phyloP scores from a whole-genome alignment of 208 protist species.

The Naegleria fowleri region DNA sequence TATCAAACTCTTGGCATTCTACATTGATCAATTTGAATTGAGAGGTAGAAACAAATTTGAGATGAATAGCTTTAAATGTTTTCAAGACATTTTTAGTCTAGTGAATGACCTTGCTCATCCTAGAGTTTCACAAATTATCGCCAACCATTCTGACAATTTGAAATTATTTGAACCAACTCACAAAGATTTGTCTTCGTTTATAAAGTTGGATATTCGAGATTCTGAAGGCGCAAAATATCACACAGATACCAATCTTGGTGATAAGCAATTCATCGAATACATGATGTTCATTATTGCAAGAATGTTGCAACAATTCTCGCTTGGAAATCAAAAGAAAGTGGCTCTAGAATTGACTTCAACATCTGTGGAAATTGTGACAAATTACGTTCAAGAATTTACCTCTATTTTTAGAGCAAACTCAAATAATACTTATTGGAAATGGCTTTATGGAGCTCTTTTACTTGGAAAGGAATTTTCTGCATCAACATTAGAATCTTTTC shows the following conservation, averaged over 20 bases:
- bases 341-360: not conserved
- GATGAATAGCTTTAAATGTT: not conserved
- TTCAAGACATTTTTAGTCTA: not conserved
- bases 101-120: not conserved
- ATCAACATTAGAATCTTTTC: not conserved
- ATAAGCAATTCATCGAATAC: not conserved
- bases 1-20: not conserved
- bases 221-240: not conserved
- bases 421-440: conserved; percentile 11
- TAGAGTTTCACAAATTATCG: not conserved
- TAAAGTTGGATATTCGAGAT: not conserved
- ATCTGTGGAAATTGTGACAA: not conserved
- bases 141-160: not conserved
- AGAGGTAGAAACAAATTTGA: not conserved
- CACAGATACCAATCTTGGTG: not conserved
- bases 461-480: not conserved
- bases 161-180: not conserved
- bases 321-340: not conserved
- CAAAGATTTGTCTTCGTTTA: not conserved
- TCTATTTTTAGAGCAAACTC: not conserved
- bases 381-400: not conserved
- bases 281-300: not conserved
- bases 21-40: not conserved
- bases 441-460: not conserved
- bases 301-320: not conserved